Evolutionary conservation across 164 flowering plant genomes (phyloP).

Genomic region (Santalum album): DNA sequence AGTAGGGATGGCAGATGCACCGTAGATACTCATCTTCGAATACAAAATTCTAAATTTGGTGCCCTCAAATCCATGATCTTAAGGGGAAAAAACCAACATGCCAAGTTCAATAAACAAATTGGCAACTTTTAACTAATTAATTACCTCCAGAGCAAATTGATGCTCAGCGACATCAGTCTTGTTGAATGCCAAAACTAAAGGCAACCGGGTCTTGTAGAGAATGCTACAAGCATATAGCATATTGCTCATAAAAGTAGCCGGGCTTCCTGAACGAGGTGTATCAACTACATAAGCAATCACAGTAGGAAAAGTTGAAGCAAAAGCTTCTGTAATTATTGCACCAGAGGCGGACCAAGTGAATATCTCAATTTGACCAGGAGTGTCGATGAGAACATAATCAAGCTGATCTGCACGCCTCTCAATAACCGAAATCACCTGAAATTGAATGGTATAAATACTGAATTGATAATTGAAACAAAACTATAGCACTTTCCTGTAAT

Average conservation of each 20-base stretch:
- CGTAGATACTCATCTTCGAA: no score
- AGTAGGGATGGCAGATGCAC: no score
- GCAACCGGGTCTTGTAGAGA: slow-evolving; percentile 83
- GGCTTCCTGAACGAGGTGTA: slow-evolving; percentile 81
- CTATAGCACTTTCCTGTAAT: no score
- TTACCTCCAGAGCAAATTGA: slow-evolving; percentile 93
- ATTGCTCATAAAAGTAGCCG: slow-evolving; percentile 90
- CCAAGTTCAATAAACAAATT: no score
- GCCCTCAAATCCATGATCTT: no score
- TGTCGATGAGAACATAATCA: slow-evolving; percentile 93
- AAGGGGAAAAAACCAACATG: no score
- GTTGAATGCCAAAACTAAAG: slow-evolving; percentile 79
- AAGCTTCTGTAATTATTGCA: slow-evolving; percentile 88
- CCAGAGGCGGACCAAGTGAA: slow-evolving; percentile 99
- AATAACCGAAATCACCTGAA: slow-evolving; percentile 70
- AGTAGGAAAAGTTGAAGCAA: slow-evolving; percentile 96
- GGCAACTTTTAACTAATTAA: background rate
- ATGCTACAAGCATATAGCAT: slow-evolving; percentile 98
- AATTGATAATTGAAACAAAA: no score
- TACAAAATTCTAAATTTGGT: no score
- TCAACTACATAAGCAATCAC: slow-evolving; percentile 81
- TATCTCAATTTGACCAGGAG: slow-evolving; percentile 97
- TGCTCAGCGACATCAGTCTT: slow-evolving; percentile 89
- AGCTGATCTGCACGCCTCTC: slow-evolving; percentile 93
- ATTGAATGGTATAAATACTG: background rate